Conservation (phyloP, 2,329 filamentous ascomycete species). For the Colletotrichum cereale region DNA sequence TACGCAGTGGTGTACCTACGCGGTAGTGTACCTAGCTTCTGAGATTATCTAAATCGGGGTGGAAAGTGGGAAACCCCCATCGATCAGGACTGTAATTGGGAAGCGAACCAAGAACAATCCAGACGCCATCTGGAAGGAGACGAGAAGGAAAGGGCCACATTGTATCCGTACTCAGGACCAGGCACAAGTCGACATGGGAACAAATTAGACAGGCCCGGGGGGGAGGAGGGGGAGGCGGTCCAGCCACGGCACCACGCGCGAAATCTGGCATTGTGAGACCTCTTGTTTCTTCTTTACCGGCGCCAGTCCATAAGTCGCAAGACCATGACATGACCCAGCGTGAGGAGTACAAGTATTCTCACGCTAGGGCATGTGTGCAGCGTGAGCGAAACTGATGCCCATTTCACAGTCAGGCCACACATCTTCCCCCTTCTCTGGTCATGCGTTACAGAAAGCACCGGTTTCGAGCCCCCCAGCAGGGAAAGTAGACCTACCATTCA, state of each 20-base stretch:
- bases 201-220: background rate
- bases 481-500: background rate
- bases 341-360: too few species aligned
- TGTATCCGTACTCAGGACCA: background rate
- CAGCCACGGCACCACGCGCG: background rate
- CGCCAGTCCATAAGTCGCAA: background rate
- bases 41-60: slow-evolving; percentile 31
- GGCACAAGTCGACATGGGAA: slow-evolving; percentile 10
- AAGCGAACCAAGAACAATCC: slow-evolving; percentile 10
- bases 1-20: too few species aligned
- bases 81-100: slow-evolving; percentile 17
- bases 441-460: background rate
- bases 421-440: background rate
- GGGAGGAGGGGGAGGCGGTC: background rate
- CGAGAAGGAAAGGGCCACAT: background rate
- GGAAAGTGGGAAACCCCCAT: background rate
- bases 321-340: background rate
- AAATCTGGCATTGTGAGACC: background rate
- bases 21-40: too few species aligned
- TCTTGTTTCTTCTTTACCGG: background rate
- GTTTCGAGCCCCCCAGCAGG: background rate
- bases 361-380: too few species aligned
- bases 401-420: background rate
- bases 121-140: slow-evolving; percentile 1
- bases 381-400: too few species aligned